Evolutionary conservation across 2,329 filamentous ascomycete species (phyloP), one percentile per base, ranked within the genome.

Genomic region (Colletotrichum lindemuthianum): DNA sequence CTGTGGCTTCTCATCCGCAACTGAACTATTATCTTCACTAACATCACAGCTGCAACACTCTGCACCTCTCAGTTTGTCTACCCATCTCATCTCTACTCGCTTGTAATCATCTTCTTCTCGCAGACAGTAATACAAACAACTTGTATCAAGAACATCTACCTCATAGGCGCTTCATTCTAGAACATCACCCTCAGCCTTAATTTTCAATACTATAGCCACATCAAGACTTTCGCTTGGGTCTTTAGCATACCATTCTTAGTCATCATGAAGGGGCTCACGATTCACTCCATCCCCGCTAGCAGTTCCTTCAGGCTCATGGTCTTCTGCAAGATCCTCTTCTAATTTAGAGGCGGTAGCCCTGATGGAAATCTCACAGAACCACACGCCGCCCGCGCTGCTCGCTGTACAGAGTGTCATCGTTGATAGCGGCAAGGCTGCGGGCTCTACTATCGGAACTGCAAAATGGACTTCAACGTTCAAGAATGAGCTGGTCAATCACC

Each of bases 1-100:
- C 82, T 79, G 1, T 82, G 77, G 70, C 68, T 73, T 51, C 72
- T 86, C 53, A 73, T 85, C 69, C 72, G 72, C 8, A 75, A 80
- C 48, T 76, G 75, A 33, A 82, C 66, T n/a, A 58, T 74, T 47
- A 44, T 72, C 16, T 70, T 69, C 12, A 66, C 70, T 6, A 72
- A 69, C 39, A 44, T 71, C 2, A 48, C 72, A 12, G 66, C 60
- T 36, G 67, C 67, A 2, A 67, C 67, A 6, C 50, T 71, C 9
- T 75, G 73, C 55, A 68, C 72, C 9, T 69, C 69, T 3, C 72
- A 70, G 40, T 75, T 71, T 50, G 13, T 54, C 1, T 44, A 40
- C 24, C n/a, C 24, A 10, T 32, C 5, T 0, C 44, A 34, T 2
- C n/a, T 69, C 69, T 74, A 74, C 72, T 75, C 76, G 68, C 75